A percentile compares a stretch with the other conserved stretches of the same genome.
Conservation (phyloP, 768 basidiomycete genomes). For the Termitomyces sp. region DNA sequence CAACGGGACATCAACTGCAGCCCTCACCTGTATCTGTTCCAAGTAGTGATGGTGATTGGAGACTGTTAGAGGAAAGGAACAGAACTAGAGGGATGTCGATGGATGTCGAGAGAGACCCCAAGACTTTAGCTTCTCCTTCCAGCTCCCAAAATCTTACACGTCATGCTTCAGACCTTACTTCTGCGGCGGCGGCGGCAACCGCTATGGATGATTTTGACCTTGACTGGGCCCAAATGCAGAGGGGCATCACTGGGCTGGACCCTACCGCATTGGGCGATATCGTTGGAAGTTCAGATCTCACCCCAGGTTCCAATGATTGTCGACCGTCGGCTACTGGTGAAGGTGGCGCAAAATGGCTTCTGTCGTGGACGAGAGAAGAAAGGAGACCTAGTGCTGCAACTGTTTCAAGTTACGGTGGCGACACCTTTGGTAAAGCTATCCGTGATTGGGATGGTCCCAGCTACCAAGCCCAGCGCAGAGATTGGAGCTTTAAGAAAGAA, state of each 20-base stretch:
- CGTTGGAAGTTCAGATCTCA: conserved; percentile 13
- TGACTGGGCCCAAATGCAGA: conserved; percentile 31
- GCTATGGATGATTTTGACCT: conserved; percentile 41
- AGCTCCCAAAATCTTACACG: neutral
- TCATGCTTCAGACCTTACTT: neutral
- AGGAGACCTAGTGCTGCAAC: conserved; percentile 42
- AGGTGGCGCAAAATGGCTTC: conserved; percentile 15
- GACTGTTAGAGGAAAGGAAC: conserved; percentile 41
- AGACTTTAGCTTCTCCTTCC: neutral
- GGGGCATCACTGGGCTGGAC: conserved; percentile 28
- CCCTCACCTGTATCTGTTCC: conserved; percentile 39
- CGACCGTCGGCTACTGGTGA: conserved; percentile 11
- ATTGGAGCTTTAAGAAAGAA: conserved; percentile 63
- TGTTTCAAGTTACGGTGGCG: conserved; percentile 33
- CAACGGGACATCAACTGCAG: conserved; percentile 15
- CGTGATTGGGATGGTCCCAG: conserved; percentile 39
- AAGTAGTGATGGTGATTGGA: conserved; percentile 56
- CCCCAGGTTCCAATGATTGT: conserved; percentile 8
- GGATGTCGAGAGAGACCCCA: conserved; percentile 4
- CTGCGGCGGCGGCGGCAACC: conserved; percentile 1
- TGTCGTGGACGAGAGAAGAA: conserved; percentile 18
- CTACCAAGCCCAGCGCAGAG: conserved; percentile 38
- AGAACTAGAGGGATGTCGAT: conserved; percentile 23
- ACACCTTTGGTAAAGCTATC: conserved; percentile 39
- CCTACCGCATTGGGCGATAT: conserved; percentile 23